A percentile compares a stretch with the other conserved stretches of the same genome.
Conservation (phyloP, 495 filamentous ascomycete species). For the Xylaria sp. region DNA sequence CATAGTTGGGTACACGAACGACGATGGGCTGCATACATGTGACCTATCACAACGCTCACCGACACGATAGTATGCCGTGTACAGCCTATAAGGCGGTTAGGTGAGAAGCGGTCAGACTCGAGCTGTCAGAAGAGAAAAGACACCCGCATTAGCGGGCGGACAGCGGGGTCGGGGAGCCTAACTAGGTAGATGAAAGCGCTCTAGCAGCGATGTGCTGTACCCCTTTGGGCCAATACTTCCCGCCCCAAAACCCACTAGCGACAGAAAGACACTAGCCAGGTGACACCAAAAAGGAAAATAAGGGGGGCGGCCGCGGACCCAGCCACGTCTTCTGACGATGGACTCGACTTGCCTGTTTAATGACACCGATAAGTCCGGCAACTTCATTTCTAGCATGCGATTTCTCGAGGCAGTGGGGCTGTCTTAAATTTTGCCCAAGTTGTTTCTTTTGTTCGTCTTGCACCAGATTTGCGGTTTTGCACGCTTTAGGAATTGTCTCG, state of each 20-base stretch:
- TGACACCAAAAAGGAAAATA: slow-evolving; percentile 5
- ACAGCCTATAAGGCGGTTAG: slow-evolving; percentile 3
- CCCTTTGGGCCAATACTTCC: slow-evolving; percentile 8
- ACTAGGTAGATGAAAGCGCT: slow-evolving; percentile 1
- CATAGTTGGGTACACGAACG: background rate
- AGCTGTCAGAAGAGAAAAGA: slow-evolving; percentile 11
- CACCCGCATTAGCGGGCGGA: background rate
- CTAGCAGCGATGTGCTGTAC: slow-evolving; percentile 6
- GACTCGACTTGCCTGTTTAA: slow-evolving; percentile 19
- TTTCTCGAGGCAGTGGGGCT: slow-evolving; percentile 21
- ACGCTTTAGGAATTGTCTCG: slow-evolving; percentile 20
- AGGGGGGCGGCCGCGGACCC: slow-evolving; percentile 10
- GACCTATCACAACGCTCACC: slow-evolving; percentile 12
- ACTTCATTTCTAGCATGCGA: slow-evolving; percentile 17
- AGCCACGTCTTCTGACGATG: slow-evolving; percentile 17
- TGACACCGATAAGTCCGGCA: slow-evolving; percentile 27
- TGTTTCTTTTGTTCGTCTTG: slow-evolving; percentile 17
- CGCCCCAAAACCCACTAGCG: background rate
- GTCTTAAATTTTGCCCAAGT: slow-evolving; percentile 21
- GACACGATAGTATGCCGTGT: background rate
- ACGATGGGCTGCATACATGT: slow-evolving; percentile 10
- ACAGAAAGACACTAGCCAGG: background rate
- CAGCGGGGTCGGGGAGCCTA: background rate
- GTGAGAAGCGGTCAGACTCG: slow-evolving; percentile 20
- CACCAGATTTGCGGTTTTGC: slow-evolving; percentile 13